phyloP scores from a whole-genome alignment of 192 early-diverging fungal species.

The Podila clonocystis region DNA sequence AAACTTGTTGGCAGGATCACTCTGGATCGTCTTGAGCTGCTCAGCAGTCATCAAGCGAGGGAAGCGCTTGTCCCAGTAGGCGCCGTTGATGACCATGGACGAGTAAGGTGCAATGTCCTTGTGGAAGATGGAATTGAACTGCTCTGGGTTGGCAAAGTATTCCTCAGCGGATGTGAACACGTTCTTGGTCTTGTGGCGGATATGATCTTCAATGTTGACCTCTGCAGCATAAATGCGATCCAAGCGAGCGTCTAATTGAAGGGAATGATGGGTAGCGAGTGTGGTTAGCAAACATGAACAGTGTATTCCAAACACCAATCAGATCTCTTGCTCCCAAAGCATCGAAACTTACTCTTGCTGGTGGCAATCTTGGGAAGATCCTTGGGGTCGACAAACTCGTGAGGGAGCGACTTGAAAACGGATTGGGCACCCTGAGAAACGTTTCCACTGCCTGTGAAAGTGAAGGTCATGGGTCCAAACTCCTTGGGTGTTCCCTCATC shows the following conservation, averaged over 20 bases:
- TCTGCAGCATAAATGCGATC: conserved; percentile 86
- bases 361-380: conserved; percentile 67
- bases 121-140: conserved; percentile 44
- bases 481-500: conserved; percentile 88
- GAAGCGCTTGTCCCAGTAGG: conserved; percentile 90
- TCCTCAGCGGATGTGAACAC: conserved; percentile 66
- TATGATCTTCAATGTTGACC: conserved; percentile 83
- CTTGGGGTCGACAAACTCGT: conserved; percentile 84
- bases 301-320: background rate
- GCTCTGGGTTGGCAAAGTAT: conserved; percentile 78
- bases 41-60: conserved; percentile 90
- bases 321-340: background rate
- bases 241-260: conserved; percentile 63
- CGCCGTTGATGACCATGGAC: conserved; percentile 89
- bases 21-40: conserved; percentile 80
- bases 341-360: conserved; percentile 64
- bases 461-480: conserved; percentile 91
- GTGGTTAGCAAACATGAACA: background rate
- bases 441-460: conserved; percentile 92
- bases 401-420: conserved; percentile 91
- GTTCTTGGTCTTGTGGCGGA: conserved; percentile 77
- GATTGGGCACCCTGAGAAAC: conserved; percentile 92
- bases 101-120: conserved; percentile 91
- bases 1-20: conserved; percentile 66
- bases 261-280: background rate